These are phyloP conservation scores for Trichophaea hybrida DNA, from an alignment of 2,329 filamentous ascomycete genomes.

Conservation along the genomic window DNA sequence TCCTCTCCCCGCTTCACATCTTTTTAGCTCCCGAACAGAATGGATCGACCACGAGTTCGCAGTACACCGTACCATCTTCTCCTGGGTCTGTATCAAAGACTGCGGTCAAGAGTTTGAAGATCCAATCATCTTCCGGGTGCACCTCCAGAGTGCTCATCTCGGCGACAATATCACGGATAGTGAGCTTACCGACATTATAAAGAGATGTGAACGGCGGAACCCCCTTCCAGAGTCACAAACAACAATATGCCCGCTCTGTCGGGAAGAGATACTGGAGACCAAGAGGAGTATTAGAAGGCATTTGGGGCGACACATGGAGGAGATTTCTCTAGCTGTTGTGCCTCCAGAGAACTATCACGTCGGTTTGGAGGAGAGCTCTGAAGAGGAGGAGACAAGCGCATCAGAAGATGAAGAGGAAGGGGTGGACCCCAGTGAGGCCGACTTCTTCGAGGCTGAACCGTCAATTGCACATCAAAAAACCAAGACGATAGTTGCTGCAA, in stretches of 20 bases:
- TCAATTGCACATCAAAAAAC: neutral
- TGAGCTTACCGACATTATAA: neutral
- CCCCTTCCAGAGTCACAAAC: neutral
- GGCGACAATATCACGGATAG: neutral
- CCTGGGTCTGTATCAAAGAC: constrained; percentile 1
- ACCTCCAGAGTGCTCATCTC: neutral
- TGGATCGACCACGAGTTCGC: constrained; percentile 2
- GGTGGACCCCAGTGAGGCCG: neutral
- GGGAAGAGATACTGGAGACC: neutral
- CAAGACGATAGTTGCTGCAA: neutral
- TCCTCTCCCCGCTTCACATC: neutral
- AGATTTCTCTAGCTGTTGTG: neutral
- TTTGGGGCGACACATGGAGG: neutral
- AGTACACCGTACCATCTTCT: neutral
- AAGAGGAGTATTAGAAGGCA: neutral
- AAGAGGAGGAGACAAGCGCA: neutral
- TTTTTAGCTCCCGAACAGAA: constrained; percentile 3
- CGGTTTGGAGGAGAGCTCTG: neutral
- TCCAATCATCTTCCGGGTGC: neutral
- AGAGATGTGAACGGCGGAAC: neutral
- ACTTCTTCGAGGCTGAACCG: neutral
- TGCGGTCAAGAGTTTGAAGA: neutral
- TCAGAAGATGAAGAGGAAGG: neutral
- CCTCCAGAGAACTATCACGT: constrained; percentile 1
- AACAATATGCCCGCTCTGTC: neutral